Base-by-base conservation (phyloP, 768 basidiomycete genomes). In the Panaeolus cyanescens region DNA sequence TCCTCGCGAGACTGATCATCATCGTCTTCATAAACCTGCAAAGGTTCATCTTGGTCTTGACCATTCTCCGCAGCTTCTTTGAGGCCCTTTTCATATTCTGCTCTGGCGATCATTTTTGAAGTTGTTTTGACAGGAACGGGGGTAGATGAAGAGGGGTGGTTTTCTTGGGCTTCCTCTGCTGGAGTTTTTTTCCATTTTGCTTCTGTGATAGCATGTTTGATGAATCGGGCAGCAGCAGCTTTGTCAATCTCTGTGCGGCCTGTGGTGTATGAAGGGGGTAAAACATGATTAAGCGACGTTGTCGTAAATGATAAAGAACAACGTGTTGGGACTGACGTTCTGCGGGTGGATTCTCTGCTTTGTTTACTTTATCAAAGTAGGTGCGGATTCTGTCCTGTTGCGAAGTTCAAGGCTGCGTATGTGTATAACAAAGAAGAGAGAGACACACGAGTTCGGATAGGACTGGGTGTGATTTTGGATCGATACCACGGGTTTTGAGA, bases 361-460 rank as follows among this genome's bases (percentile, higher is more conserved):
- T 78, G 62, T 86, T 82, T 57, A 95, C 90, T 70, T 95, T 95
- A 63, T 86, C 85, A 75, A 95, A 95, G 74, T 95, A 95, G 63
- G 86, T 80, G 30, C 85, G 83, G 10, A 95, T 81, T 68, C 92
- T 83, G 64, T 90, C 88, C 92, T 92, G 63, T 8, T 31, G 56
- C 34, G 31, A 33, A 56, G 40, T 10, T 50, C 45, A 50, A 50
- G 22, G 22, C 45, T 50, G 45, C 39, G 6, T 32, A 28, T 20
- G 4, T 45, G 19, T 20, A 40, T 45, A 30, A 61, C 33, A 59
- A 53, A 13, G 39, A 25, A 55, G 20, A 30, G 8, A 42, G 12
- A 20, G 25, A 67, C 81, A 45, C 65, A 88, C 88, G 59, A 92
- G 80, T 70, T 95, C 92, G n/a, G 79, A 72, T 28, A 93, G 74